Conservation (phyloP, 208 protist genomes). For the Acanthamoeba lenticulata region DNA sequence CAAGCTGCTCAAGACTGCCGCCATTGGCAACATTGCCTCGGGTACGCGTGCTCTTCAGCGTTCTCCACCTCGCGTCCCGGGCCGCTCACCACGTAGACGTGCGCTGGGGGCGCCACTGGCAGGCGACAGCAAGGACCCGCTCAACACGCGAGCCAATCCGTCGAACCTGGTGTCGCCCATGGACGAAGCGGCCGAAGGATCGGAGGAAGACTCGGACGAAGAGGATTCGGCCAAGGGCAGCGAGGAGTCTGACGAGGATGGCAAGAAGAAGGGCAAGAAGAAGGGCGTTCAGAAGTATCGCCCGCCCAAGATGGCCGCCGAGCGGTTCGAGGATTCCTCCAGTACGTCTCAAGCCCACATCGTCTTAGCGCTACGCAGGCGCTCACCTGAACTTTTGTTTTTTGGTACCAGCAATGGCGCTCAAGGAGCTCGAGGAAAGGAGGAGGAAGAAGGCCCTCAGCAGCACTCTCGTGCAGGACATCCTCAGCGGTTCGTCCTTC, state of each 20-base stretch:
- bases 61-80: background rate
- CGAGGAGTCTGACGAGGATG: background rate
- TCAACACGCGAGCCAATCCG: constrained; percentile 20
- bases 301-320: background rate
- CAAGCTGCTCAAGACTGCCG: constrained; percentile 88
- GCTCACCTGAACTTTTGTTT: background rate
- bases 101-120: background rate
- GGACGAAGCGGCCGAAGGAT: constrained; percentile 5
- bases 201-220: constrained; percentile 4
- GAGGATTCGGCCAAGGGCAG: background rate
- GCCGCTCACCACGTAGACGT: background rate
- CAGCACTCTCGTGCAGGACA: background rate
- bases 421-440: constrained; percentile 1
- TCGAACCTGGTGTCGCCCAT: constrained; percentile 10
- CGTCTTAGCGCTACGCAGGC: background rate
- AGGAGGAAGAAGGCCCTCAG: background rate
- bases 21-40: constrained; percentile 47
- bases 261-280: constrained; percentile 13
- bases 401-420: background rate
- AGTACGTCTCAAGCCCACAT: background rate
- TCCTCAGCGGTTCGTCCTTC: constrained; percentile 17
- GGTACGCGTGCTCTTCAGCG: background rate
- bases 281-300: background rate
- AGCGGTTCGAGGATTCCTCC: background rate
- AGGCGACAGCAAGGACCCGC: background rate